Percentiles rank a stretch among this genome's conserved stretches.
phyloP scores from a whole-genome alignment of 805 yeast genomes.

The Henningerozyma blattae region DNA sequence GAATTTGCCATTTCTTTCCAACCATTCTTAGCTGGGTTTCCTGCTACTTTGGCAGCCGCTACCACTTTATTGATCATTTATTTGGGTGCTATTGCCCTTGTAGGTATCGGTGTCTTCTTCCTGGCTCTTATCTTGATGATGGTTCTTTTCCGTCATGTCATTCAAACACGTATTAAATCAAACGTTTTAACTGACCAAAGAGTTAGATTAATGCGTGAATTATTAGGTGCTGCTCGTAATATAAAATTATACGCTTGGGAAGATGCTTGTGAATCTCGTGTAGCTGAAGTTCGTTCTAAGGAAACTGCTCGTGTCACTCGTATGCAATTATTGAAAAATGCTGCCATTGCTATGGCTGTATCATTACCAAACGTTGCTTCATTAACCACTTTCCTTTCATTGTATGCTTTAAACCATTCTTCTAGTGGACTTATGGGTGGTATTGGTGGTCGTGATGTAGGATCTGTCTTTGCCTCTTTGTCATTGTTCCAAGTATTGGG shows the following conservation, averaged over 20 bases:
- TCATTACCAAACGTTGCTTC: slow-evolving; percentile 63
- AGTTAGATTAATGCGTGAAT: slow-evolving; percentile 65
- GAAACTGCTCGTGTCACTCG: slow-evolving; percentile 53
- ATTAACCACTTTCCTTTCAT: slow-evolving; percentile 41
- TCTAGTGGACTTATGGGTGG: too few species aligned
- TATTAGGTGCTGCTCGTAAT: slow-evolving; percentile 64
- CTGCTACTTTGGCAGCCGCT: slow-evolving; percentile 50
- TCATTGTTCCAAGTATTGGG: slow-evolving; percentile 54
- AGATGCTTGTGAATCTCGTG: slow-evolving; percentile 50
- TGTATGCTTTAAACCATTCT: slow-evolving; percentile 31
- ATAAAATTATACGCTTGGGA: slow-evolving; percentile 93
- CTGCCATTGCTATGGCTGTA: slow-evolving; percentile 51
- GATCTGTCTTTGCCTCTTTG: slow-evolving; percentile 56
- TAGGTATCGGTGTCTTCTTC: slow-evolving; percentile 53
- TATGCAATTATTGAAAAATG: slow-evolving; percentile 55
- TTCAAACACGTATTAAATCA: slow-evolving; percentile 44
- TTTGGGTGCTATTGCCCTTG: slow-evolving; percentile 61
- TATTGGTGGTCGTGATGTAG: slow-evolving; percentile 35
- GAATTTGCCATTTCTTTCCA: slow-evolving; percentile 66
- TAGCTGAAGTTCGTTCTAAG: slow-evolving; percentile 40
- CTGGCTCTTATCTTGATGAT: slow-evolving; percentile 31
- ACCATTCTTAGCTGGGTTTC: slow-evolving; percentile 52
- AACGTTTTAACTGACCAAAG: slow-evolving; percentile 63
- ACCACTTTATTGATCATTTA: slow-evolving; percentile 52
- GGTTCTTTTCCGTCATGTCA: slow-evolving; percentile 37